Evolutionary conservation across 805 yeast genomes (phyloP).

Genomic region (Saccharomycopsis sp.): DNA sequence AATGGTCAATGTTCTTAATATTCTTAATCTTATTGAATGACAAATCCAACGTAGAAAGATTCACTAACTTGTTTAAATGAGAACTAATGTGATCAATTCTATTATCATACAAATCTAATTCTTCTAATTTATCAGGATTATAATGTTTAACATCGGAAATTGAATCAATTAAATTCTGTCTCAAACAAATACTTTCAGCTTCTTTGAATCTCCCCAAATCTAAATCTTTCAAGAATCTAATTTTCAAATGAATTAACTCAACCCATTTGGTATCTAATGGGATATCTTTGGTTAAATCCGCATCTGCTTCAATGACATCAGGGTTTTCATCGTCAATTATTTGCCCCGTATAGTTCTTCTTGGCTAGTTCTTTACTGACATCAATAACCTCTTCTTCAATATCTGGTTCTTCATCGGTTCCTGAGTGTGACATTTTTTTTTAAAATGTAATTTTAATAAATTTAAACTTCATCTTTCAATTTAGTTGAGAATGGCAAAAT

Average conservation of each 20-base stretch:
- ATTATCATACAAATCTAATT: conserved; percentile 87
- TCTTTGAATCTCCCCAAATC: conserved; percentile 48
- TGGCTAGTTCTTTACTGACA: conserved; percentile 8
- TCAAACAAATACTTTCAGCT: conserved; percentile 57
- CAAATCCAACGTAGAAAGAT: conserved; percentile 61
- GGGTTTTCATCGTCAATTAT: conserved; percentile 31
- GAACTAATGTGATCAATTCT: conserved; percentile 80
- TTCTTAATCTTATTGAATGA: conserved; percentile 67
- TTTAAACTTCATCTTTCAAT: too few relatives aligned
- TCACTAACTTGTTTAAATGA: conserved; percentile 51
- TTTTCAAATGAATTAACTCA: conserved; percentile 65
- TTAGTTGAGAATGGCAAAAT: too few relatives aligned
- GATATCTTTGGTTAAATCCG: conserved; percentile 50
- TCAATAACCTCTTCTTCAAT: conserved; percentile 1
- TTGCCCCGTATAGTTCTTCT: conserved; percentile 18
- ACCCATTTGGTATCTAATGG: conserved; percentile 53
- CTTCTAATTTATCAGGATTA: conserved; percentile 52
- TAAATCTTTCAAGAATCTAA: conserved; percentile 55
- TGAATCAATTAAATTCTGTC: conserved; percentile 79
- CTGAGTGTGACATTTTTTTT: too few relatives aligned
- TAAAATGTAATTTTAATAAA: too few relatives aligned
- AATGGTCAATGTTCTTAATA: conserved; percentile 47
- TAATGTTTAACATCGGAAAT: conserved; percentile 57
- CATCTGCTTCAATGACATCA: conserved; percentile 62
- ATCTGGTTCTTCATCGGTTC: conserved; percentile 9